Evolutionary conservation across 2,329 filamentous ascomycete genomes (phyloP).

Genomic region (Fusarium falciforme): DNA sequence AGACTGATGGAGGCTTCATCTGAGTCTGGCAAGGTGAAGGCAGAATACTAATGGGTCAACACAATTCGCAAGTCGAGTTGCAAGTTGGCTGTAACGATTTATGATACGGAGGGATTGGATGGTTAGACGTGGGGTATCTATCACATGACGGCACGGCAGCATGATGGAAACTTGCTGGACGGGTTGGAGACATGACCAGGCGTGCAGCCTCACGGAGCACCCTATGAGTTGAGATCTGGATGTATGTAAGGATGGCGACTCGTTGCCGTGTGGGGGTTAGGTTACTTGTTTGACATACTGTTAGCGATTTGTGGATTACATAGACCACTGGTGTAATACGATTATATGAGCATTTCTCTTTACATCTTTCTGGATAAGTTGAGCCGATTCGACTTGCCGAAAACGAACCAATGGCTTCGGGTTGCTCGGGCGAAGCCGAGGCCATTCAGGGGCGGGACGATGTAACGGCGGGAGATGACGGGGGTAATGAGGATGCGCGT

Average conservation of each 20-base stretch:
- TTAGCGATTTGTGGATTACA: slow-evolving; percentile 34
- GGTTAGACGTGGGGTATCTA: slow-evolving; percentile 29
- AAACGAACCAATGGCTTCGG: background rate
- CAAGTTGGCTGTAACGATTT: slow-evolving; percentile 36
- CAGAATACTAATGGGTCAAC: slow-evolving; percentile 16
- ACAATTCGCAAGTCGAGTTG: background rate
- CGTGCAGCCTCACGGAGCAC: slow-evolving; percentile 38
- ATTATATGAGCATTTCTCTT: slow-evolving; percentile 4
- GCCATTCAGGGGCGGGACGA: slow-evolving; percentile 15
- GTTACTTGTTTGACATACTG: slow-evolving; percentile 23
- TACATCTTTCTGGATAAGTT: background rate
- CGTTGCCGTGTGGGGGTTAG: slow-evolving; percentile 4
- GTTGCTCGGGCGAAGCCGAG: background rate
- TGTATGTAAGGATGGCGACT: slow-evolving; percentile 11
- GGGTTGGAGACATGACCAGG: slow-evolving; percentile 34
- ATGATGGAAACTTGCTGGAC: slow-evolving; percentile 23
- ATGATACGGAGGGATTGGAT: slow-evolving; percentile 31
- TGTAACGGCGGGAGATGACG: slow-evolving; percentile 26
- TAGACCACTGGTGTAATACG: slow-evolving; percentile 30
- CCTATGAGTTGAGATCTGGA: slow-evolving; percentile 22
- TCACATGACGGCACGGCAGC: slow-evolving; percentile 8
- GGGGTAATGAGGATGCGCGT: slow-evolving; percentile 16
- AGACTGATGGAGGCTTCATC: slow-evolving; percentile 41
- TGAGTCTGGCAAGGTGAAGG: slow-evolving; percentile 16
- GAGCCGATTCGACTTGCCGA: background rate